These are phyloP conservation scores for Coemansia sp. DNA, from an alignment of 192 early-diverging fungal species.

Conservation along the genomic window DNA sequence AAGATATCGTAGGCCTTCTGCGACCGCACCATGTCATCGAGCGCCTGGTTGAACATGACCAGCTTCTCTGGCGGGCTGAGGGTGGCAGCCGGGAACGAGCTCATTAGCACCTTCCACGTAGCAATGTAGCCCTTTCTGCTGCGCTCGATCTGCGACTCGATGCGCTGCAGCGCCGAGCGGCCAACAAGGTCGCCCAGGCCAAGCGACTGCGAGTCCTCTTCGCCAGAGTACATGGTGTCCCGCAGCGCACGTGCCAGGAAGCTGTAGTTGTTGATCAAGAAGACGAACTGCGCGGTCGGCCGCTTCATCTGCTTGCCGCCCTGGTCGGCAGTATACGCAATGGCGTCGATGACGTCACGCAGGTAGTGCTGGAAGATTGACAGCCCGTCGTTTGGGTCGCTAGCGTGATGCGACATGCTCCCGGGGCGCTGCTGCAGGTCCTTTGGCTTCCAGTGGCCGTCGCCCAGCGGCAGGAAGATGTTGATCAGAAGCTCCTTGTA, in stretches of 20 bases:
- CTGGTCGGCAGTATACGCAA: constrained; percentile 39
- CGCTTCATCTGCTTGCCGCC: constrained; percentile 55
- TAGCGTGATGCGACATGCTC: constrained; percentile 36
- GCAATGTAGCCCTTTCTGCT: constrained; percentile 48
- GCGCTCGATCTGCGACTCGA: constrained; percentile 47
- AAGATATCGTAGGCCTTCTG: constrained; percentile 48
- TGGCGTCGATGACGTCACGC: constrained; percentile 47
- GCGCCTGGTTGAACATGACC: constrained; percentile 43
- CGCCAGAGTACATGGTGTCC: constrained; percentile 47
- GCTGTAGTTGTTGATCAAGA: constrained; percentile 52
- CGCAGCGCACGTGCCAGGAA: constrained; percentile 44
- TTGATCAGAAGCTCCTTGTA: constrained; percentile 50
- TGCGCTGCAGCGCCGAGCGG: constrained; percentile 37
- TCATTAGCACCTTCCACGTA: constrained; percentile 51
- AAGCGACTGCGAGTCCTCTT: constrained; percentile 46
- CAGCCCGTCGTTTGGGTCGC: constrained; percentile 50
- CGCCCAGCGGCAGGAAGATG: constrained; percentile 49
- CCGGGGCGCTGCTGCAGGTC: constrained; percentile 17
- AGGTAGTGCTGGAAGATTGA: constrained; percentile 55
- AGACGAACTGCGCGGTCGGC: constrained; percentile 47
- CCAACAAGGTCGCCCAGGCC: constrained; percentile 52
- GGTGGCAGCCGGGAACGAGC: constrained; percentile 47
- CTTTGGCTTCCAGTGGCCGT: constrained; percentile 49
- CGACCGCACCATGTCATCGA: constrained; percentile 52
- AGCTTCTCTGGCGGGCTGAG: constrained; percentile 49